A percentile compares a stretch with the other conserved stretches of the same genome.
Evolutionary conservation across 306 rosid species (phyloP).

Genomic region (Citrullus colocynthis): DNA sequence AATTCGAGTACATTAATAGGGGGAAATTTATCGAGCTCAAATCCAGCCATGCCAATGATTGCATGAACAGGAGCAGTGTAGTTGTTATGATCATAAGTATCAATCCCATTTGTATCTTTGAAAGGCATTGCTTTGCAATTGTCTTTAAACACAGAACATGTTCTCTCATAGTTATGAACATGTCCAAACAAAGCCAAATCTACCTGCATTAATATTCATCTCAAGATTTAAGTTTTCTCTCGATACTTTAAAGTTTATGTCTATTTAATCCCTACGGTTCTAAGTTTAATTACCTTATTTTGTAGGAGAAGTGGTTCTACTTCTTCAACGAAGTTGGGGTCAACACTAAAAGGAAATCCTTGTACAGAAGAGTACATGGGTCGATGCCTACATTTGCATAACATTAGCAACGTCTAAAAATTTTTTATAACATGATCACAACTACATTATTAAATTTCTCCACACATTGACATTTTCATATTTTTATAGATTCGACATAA

Average conservation of each 20-base stretch:
- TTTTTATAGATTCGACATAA: too few species aligned
- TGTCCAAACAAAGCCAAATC: constrained; percentile 70
- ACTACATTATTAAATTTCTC: too few species aligned
- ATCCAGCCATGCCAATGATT: constrained; percentile 85
- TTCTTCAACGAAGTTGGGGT: constrained; percentile 11
- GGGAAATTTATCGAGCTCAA: constrained; percentile 38
- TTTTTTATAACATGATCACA: too few species aligned
- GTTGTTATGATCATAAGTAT: constrained; percentile 45
- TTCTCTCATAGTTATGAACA: constrained; percentile 79
- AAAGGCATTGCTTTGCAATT: constrained; percentile 46
- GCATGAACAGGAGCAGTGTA: constrained; percentile 75
- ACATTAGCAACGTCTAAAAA: background rate
- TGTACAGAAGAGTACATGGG: constrained; percentile 58
- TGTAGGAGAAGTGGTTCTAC: constrained; percentile 54
- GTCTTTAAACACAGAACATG: constrained; percentile 41
- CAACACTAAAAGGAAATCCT: background rate
- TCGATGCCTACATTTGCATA: constrained; percentile 51
- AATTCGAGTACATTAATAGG: background rate
- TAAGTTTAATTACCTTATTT: constrained; percentile 22
- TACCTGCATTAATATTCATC: constrained; percentile 25
- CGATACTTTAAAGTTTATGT: too few species aligned
- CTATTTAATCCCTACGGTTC: too few species aligned
- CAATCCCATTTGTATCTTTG: constrained; percentile 44
- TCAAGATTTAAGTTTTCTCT: background rate
- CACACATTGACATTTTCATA: too few species aligned